Percentiles rank a stretch among this genome's conserved stretches.
Conservation (phyloP, 495 filamentous ascomycete species). For the Saxispiralis lemnorum region DNA sequence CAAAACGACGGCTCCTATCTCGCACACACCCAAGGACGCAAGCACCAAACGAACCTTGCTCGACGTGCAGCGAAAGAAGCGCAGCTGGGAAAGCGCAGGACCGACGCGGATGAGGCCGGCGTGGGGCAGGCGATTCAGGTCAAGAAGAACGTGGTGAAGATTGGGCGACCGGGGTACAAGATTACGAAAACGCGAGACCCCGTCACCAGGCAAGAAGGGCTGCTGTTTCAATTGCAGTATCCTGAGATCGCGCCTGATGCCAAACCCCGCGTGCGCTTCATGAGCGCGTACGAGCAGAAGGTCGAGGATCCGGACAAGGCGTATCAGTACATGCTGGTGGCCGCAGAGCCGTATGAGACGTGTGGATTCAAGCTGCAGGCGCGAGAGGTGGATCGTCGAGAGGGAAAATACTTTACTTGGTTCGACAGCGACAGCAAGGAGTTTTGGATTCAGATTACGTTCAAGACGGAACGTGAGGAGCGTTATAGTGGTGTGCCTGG, state of each 20-base stretch:
- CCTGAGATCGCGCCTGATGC: conserved; percentile 70
- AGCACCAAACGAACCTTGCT: conserved; percentile 98
- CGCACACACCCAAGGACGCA: conserved; percentile 93
- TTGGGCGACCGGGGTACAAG: conserved; percentile 91
- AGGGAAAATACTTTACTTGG: conserved; percentile 78
- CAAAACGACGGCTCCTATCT: conserved; percentile 99
- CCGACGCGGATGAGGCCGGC: conserved; percentile 45
- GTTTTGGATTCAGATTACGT: conserved; percentile 97
- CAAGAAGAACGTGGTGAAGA: conserved; percentile 84
- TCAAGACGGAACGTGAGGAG: conserved; percentile 97
- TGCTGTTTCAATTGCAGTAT: conserved; percentile 90
- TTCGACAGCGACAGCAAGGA: conserved; percentile 94
- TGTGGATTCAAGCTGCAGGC: conserved; percentile 93
- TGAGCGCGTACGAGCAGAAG: conserved; percentile 94
- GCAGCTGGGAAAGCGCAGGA: conserved; percentile 52
- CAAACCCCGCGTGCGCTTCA: conserved; percentile 73
- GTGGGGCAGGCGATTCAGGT: conserved; percentile 55
- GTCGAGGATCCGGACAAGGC: conserved; percentile 85
- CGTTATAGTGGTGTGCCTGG: conserved; percentile 86
- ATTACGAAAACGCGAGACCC: conserved; percentile 91
- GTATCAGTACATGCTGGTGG: conserved; percentile 87
- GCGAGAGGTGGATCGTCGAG: conserved; percentile 75
- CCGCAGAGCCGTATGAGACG: conserved; percentile 95
- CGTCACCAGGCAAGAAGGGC: conserved; percentile 68
- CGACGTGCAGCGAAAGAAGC: conserved; percentile 84